phyloP scores from a whole-genome alignment of 768 basidiomycete genomes.

The Glaciozyma antarctica region DNA sequence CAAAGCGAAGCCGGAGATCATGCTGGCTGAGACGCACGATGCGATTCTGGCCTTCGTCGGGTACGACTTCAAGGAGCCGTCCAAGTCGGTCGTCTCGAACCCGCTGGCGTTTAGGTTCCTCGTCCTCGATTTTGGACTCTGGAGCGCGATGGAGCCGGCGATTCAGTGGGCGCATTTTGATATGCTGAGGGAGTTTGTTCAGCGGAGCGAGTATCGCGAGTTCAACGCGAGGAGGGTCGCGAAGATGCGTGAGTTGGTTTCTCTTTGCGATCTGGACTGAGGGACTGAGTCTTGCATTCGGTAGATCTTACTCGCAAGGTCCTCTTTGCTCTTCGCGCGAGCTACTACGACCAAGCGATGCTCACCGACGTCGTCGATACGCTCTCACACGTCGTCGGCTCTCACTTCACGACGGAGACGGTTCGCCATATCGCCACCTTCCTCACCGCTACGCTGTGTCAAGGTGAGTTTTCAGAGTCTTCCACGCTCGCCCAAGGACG shows the following conservation, averaged over 20 bases:
- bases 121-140: slow-evolving; percentile 82
- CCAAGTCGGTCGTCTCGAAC: slow-evolving; percentile 73
- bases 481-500: neutral
- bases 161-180: slow-evolving; percentile 71
- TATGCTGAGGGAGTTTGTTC: slow-evolving; percentile 67
- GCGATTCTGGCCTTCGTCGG: slow-evolving; percentile 78
- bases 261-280: neutral
- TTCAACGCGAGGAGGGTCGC: slow-evolving; percentile 68
- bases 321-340: slow-evolving; percentile 70
- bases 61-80: slow-evolving; percentile 67
- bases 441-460: slow-evolving; percentile 67
- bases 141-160: slow-evolving; percentile 61
- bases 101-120: slow-evolving; percentile 69
- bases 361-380: slow-evolving; percentile 51
- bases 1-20: slow-evolving; percentile 57
- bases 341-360: slow-evolving; percentile 58
- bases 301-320: slow-evolving; percentile 55
- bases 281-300: no score
- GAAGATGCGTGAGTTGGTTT: slow-evolving; percentile 47
- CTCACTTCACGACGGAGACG: slow-evolving; percentile 59
- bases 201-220: slow-evolving; percentile 58
- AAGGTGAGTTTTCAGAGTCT: slow-evolving; percentile 44
- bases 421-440: slow-evolving; percentile 83
- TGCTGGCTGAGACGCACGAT: slow-evolving; percentile 73
- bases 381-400: slow-evolving; percentile 53